Evolutionary conservation across 768 basidiomycete species (phyloP), one percentile per base, ranked within the genome.

Genomic region (Leccinum rimulosum): DNA sequence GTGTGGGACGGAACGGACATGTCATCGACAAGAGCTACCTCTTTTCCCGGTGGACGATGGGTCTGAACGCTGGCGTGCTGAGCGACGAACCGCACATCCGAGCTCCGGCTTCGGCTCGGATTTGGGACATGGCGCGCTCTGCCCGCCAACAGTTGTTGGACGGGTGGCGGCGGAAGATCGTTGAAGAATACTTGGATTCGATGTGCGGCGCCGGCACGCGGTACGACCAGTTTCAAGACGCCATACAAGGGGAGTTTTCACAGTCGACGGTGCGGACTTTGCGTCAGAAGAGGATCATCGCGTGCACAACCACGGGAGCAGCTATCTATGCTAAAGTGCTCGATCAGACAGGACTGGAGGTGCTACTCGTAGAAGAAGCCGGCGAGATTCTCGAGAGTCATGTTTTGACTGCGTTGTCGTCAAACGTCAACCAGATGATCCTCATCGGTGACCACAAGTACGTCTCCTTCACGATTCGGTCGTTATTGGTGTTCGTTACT

Each of bases 361-460:
- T 87, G 4, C 70, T 89, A 6, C 71, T 89, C 0, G 86, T 89
- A 1, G 87, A 89, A 65, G 87, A 89, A 66, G 87, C 87, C 0
- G 87, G 87, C 2, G 86, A 89, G 64, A 87, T 88, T 50, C 67
- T 89, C 4, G 87, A 88, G 64, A 82, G 82, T 61, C 87, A 89
- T 62, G 69, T 86, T 31, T 58, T 89, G 50, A 86, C 85, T 0
- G 79, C 88, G 0, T 68, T 89, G 25, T 80, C 80, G 0, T 48
- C 56, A 2, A 59, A 71, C 0, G 80, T 80, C 0, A 69, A 77
- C 4, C 84, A 86, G 52, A 64, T 89, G 52, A 81, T 88, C 61
- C 73, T 89, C 5, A 87, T 89, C 47, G 87, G 87, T 0, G 87
- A 89, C 62, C 87, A 88, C 69, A 82, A 88, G 87, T 88, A 70